Evolutionary conservation across 1,284 basidiomycete genomes (phyloP), one percentile per base, ranked within the genome.

Genomic region (Melampsora americana): DNA sequence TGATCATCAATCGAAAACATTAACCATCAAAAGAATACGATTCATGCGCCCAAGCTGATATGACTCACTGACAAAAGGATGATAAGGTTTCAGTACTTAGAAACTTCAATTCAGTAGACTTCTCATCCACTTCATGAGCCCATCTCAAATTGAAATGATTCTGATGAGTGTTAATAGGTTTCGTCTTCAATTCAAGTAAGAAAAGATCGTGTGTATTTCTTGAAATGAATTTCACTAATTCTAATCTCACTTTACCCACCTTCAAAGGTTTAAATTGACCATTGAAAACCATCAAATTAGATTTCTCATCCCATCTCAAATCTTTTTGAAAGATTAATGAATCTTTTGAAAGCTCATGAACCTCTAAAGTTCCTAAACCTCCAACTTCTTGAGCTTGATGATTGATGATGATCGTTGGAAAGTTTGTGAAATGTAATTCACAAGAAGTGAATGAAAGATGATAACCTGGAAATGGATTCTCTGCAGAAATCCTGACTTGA

Each of bases 1-100:
- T 18, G 42, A 18, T 26, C 18, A 14, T 65, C 42, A 28, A 11
- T 46, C 20, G 23, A 16, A 48, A 28, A n/a, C 20, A 68, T 30
- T 5, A 28, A 28, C 44, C n/a, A 69, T 35, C 20, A 59, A 64
- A 44, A 39, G 18, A 18, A 14, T 53, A 12, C 32, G 39, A 50
- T n/a, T 26, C 4, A 26, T 50, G 20, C 59, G 23, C 23, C 2
- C 4, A 59, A 35, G 42, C 4, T n/a, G 0, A 39, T 26, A n/a
- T 16, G n/a, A 73, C 71, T 48, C 9, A 73, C 71, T 66, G 48
- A 62, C 71, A 73, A 23, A 39, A 18, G 20, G 71, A 66, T 20
- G 62, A 46, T 28, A 73, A 66, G 11, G 20, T n/a, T 53, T 66
- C 71, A 56, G 71, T 66, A 56, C 28, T 23, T 12, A 73, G 28